Evolutionary conservation across 2,329 filamentous ascomycete genomes (phyloP), one percentile per base, ranked within the genome.

Genomic region (Hymenoscyphus infarciens): DNA sequence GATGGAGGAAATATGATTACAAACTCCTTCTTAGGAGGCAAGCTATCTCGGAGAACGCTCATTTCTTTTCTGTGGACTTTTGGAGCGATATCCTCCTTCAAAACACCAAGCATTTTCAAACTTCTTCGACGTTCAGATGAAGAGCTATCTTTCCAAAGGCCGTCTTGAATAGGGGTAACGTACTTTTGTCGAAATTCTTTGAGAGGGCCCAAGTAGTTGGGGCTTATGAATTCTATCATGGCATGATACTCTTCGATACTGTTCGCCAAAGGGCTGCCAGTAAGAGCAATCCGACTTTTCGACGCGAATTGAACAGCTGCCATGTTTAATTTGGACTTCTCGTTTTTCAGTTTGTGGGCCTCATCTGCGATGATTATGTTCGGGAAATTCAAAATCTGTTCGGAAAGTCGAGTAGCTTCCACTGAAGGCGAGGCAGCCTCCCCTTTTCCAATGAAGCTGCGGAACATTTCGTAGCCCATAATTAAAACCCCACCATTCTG

Each of bases 191-290:
- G 82, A 74, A 97, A 97, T 70, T 93, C 88, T 0, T 75, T 70
- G 10, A 81, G 75, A 3, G 83, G 81, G 0, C 91, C 92, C 2
- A 97, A 80, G 72, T 91, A 97, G 27, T 85, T 85, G 0, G 90
- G 90, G 1, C 91, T 87, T 58, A 95, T 86, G 91, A 92, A 97
- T 66, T 93, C 84, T 63, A 97, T 88, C 85, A 96, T 91, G n/a
- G 87, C 79, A 71, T 88, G 92, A 71, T 96, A 96, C 70, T 97
- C 93, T 31, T 83, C 79, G 0, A 97, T 85, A 59, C 91, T 90
- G 72, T 97, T 97, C 4, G 90, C 87, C 59, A 97, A 79, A 0
- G 93, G 93, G 0, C 92, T 94, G 0, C 92, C 93, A 0, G 92
- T 96, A 65, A 97, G 79, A 5, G 92, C 93, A 67, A 97, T 90